A percentile compares a stretch with the other conserved stretches of the same genome.
Evolutionary conservation across 2,329 filamentous ascomycete genomes (phyloP).

Genomic region (Microsporum audouinii): DNA sequence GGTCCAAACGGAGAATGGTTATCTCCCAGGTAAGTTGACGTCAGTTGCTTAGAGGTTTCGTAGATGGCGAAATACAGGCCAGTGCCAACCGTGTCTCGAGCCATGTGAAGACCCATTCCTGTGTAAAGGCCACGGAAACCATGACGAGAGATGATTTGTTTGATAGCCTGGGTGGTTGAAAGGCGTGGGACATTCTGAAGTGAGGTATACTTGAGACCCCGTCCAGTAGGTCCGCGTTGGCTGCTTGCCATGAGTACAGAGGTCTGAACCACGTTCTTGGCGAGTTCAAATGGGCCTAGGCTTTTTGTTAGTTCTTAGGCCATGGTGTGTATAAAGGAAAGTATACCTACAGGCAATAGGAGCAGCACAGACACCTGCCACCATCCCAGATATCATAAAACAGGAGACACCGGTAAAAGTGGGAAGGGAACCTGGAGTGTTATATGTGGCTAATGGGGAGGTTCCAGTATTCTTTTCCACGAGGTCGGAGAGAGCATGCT

Average conservation of each 20-base stretch:
- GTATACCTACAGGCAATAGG: constrained; percentile 34
- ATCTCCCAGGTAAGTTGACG: constrained; percentile 34
- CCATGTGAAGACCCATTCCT: constrained; percentile 35
- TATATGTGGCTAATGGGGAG: constrained; percentile 32
- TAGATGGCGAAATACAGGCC: constrained; percentile 39
- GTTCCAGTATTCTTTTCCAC: constrained; percentile 32
- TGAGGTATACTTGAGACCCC: constrained; percentile 22
- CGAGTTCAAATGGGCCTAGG: constrained; percentile 37
- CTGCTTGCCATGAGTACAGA: constrained; percentile 34
- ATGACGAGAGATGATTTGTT: constrained; percentile 33
- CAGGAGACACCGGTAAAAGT: constrained; percentile 32
- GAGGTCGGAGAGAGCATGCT: constrained; percentile 31
- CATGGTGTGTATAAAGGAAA: not conserved
- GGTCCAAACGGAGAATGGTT: constrained; percentile 34
- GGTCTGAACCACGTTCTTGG: constrained; percentile 40
- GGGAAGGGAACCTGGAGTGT: constrained; percentile 33
- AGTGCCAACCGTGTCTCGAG: constrained; percentile 37
- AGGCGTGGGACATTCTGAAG: constrained; percentile 31
- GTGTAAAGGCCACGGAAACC: constrained; percentile 37
- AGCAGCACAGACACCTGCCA: constrained; percentile 32
- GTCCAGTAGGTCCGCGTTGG: constrained; percentile 29
- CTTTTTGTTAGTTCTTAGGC: not conserved
- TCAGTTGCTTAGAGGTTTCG: constrained; percentile 37
- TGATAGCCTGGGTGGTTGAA: constrained; percentile 33
- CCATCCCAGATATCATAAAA: constrained; percentile 33